Conservation (phyloP, 2,329 filamentous ascomycete species). For the Botrytis elliptica region DNA sequence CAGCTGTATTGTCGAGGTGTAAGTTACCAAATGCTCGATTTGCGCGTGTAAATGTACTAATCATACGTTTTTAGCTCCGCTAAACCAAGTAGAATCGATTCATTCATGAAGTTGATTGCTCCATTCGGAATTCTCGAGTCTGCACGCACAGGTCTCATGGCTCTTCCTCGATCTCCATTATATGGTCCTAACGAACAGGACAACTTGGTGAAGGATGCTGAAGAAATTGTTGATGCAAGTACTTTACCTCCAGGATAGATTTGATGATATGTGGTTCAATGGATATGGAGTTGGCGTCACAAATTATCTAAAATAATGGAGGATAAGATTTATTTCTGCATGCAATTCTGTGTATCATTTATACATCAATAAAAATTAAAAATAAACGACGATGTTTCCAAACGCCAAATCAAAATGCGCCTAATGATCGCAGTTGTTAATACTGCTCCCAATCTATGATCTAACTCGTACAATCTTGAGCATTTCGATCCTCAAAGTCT, state of each 20-base stretch:
- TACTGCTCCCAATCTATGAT: background rate
- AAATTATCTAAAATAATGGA: slow-evolving; percentile 24
- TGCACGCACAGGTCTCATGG: slow-evolving; percentile 94
- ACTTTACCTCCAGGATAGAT: slow-evolving; percentile 83
- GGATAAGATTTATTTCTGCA: slow-evolving; percentile 23
- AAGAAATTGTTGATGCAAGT: slow-evolving; percentile 93
- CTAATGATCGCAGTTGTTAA: background rate
- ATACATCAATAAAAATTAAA: slow-evolving; percentile 12
- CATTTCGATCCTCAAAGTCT: slow-evolving; percentile 42
- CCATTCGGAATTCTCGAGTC: slow-evolving; percentile 97
- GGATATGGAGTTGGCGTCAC: slow-evolving; percentile 31
- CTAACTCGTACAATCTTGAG: background rate
- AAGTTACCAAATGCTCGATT: slow-evolving; percentile 45
- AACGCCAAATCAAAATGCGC: slow-evolving; percentile 14
- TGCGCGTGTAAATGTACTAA: background rate
- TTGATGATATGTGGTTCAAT: slow-evolving; percentile 25
- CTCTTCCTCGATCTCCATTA: slow-evolving; percentile 87
- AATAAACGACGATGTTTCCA: background rate
- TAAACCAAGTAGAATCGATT: slow-evolving; percentile 91
- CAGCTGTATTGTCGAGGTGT: slow-evolving; percentile 98
- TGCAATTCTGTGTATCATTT: slow-evolving; percentile 20
- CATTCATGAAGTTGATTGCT: slow-evolving; percentile 91
- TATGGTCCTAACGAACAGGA: slow-evolving; percentile 69
- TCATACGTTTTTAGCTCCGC: slow-evolving; percentile 56
- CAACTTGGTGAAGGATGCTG: slow-evolving; percentile 72